Evolutionary conservation across 176 grass and related monocot species (phyloP).

Genomic region (Olyra latifolia): DNA sequence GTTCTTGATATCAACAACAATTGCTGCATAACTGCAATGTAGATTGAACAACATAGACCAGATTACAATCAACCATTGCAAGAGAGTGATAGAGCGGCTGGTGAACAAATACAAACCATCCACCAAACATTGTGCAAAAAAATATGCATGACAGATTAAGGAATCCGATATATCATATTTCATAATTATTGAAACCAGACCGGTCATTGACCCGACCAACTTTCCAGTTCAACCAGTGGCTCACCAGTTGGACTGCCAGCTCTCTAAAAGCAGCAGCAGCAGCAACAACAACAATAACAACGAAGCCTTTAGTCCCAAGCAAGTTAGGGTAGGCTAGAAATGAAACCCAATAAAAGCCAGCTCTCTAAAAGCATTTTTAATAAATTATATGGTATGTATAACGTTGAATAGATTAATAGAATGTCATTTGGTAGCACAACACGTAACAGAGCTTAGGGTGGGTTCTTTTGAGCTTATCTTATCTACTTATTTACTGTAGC

Average conservation of each 20-base stretch:
- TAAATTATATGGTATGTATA: too few relatives aligned
- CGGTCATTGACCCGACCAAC: background rate
- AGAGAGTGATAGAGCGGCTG: background rate
- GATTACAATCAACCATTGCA: slow-evolving; percentile 13
- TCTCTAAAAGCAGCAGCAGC: too few relatives aligned
- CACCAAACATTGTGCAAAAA: background rate
- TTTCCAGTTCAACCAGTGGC: background rate
- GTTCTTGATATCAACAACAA: slow-evolving; percentile 82
- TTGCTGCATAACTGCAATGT: slow-evolving; percentile 66
- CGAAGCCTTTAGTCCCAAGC: too few relatives aligned
- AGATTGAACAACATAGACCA: slow-evolving; percentile 21
- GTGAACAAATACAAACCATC: slow-evolving; percentile 20
- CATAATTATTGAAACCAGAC: background rate
- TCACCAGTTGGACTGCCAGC: background rate
- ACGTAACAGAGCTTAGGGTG: background rate
- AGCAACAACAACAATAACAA: too few relatives aligned
- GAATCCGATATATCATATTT: background rate
- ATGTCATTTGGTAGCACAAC: background rate
- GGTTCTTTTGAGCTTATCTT: too few relatives aligned
- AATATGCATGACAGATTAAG: slow-evolving; percentile 1
- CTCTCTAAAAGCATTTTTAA: too few relatives aligned
- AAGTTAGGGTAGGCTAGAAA: too few relatives aligned
- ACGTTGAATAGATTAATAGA: background rate
- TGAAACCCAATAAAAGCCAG: background rate
- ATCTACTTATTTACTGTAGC: too few relatives aligned